Evolutionary conservation across 768 basidiomycete genomes (phyloP).

Genomic region (Lactifluus volemus): DNA sequence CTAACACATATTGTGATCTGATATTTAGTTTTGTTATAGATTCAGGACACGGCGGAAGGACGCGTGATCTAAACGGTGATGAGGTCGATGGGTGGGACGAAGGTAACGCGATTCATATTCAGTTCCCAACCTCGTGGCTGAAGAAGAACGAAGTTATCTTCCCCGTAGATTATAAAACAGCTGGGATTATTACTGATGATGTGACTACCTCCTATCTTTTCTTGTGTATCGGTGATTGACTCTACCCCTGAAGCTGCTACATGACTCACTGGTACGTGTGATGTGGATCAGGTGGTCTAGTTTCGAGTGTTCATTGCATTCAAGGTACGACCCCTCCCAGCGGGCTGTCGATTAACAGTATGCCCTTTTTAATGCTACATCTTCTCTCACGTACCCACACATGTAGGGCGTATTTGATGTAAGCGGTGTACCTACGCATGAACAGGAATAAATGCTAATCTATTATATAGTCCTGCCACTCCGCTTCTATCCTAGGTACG

Average conservation of each 20-base stretch:
- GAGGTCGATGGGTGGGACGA: constrained; percentile 82
- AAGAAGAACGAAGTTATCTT: constrained; percentile 56
- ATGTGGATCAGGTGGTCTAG: background rate
- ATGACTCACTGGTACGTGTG: constrained; percentile 59
- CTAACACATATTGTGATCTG: background rate
- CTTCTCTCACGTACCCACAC: background rate
- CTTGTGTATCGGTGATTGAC: background rate
- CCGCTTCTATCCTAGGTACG: constrained; percentile 77
- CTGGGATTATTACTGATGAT: constrained; percentile 84
- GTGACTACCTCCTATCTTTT: constrained; percentile 34
- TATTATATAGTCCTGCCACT: constrained; percentile 64
- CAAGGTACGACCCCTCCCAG: constrained; percentile 52
- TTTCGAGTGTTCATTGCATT: background rate
- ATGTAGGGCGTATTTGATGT: constrained; percentile 28
- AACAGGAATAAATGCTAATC: background rate
- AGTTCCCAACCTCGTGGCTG: background rate
- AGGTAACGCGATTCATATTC: constrained; percentile 31
- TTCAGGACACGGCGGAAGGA: constrained; percentile 93
- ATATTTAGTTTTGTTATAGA: constrained; percentile 34
- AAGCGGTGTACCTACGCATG: background rate
- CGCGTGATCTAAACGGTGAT: constrained; percentile 73
- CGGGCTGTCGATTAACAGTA: constrained; percentile 85
- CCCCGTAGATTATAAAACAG: constrained; percentile 59
- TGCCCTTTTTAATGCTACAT: constrained; percentile 22
- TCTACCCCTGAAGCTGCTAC: constrained; percentile 45